Evolutionary conservation across 2,329 filamentous ascomycete genomes (phyloP).

Genomic region (Helminthosporium solani): DNA sequence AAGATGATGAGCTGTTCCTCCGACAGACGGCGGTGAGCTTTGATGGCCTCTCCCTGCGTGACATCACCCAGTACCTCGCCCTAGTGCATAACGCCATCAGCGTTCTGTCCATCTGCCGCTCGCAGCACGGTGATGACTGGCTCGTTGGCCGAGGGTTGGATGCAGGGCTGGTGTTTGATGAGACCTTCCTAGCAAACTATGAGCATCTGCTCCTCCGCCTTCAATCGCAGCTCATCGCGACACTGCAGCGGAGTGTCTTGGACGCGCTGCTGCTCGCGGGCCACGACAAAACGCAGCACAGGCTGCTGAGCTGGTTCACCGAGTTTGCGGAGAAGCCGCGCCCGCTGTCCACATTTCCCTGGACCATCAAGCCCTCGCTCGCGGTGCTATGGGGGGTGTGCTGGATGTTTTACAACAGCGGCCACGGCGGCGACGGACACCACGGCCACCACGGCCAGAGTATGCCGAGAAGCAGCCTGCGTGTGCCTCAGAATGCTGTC

Average conservation of each 20-base stretch:
- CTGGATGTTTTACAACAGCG: slow-evolving; percentile 41
- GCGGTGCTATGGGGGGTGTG: slow-evolving; percentile 49
- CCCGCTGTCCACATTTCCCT: slow-evolving; percentile 46
- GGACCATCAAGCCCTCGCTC: slow-evolving; percentile 47
- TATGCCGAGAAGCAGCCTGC: slow-evolving; percentile 16
- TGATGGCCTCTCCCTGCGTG: slow-evolving; percentile 30
- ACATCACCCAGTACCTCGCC: slow-evolving; percentile 29
- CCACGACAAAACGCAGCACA: slow-evolving; percentile 36
- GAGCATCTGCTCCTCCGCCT: slow-evolving; percentile 46
- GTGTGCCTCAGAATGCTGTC: slow-evolving; percentile 27
- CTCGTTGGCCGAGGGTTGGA: slow-evolving; percentile 33
- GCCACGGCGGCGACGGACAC: no score
- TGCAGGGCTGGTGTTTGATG: slow-evolving; percentile 34
- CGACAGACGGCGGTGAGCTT: slow-evolving; percentile 33
- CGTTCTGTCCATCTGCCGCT: slow-evolving; percentile 27
- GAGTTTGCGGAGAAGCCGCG: slow-evolving; percentile 44
- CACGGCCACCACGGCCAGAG: slow-evolving; percentile 1
- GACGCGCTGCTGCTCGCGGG: slow-evolving; percentile 29
- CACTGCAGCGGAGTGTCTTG: slow-evolving; percentile 30
- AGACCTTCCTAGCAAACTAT: slow-evolving; percentile 46
- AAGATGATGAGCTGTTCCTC: slow-evolving; percentile 38
- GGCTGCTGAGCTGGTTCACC: slow-evolving; percentile 41
- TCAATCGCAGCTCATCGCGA: slow-evolving; percentile 37
- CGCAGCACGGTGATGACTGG: slow-evolving; percentile 32
- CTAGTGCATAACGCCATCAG: slow-evolving; percentile 35